Evolutionary conservation across 257 asterid species (phyloP), one percentile per base, ranked within the genome.

Genomic region (Nicotiana tabacum): DNA sequence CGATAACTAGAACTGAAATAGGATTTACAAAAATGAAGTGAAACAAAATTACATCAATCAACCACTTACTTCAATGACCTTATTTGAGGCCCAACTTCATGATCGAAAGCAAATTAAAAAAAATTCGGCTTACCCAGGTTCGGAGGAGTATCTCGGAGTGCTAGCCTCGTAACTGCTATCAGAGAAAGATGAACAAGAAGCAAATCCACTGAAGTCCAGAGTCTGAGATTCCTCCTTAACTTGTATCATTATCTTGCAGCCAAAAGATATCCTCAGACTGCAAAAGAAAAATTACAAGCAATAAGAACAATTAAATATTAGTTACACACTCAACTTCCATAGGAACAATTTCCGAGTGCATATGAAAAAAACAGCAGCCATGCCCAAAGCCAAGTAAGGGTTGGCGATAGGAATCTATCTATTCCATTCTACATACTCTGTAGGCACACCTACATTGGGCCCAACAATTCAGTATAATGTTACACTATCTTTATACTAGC

Each of bases 101-200:
- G 79, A 72, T 58, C 2, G 13, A 76, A 76, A 76, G 51, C 35
- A 76, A 76, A 27, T 4, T 27, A 51, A 27, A 8, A 8, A 15
- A 15, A 32, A 51, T 15, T 76, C 46, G 27, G 80, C 80, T 51
- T 51, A 91, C 95, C 90, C 83, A 77, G 91, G 85, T 65, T 89
- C 91, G 66, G 87, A 85, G 18, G 87, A 86, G 79, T 83, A 87
- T 84, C 87, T 85, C 0, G 88, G 88, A 46, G 92, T 86, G 82
- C 84, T 60, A 37, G 83, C 81, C 65, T 86, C 92, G 55, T 83
- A 86, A 87, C 92, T 89, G 77, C 87, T 83, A 43, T 89, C 90
- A 29, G 91, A 85, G 67, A 86, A 17, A 66, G 86, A 85, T 55
- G 88, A 85, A 77, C 79, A 66, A 21, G 86, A 83, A 72, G 76